These are phyloP conservation scores for Auricularia heimuer DNA, from an alignment of 768 basidiomycete species.

Conservation along the genomic window DNA sequence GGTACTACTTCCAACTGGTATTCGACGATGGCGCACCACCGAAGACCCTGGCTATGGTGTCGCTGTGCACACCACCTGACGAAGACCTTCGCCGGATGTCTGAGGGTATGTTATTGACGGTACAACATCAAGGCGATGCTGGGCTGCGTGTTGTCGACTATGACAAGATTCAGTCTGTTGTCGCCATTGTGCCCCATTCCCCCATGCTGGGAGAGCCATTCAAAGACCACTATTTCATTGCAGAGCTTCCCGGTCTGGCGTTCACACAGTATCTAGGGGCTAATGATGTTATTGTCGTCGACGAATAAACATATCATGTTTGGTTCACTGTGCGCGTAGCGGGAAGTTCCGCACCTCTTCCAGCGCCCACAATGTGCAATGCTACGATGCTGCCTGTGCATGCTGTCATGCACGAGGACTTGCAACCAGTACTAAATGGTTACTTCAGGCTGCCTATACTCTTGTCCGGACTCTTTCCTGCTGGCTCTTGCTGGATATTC, in stretches of 20 bases:
- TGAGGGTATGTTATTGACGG: neutral
- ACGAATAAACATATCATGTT: neutral
- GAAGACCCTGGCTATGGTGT: neutral
- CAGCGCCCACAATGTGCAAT: neutral
- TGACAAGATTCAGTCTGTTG: neutral
- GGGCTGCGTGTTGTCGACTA: neutral
- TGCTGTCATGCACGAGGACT: no score
- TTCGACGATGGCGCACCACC: neutral
- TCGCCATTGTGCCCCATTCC: neutral
- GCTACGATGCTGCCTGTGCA: no score
- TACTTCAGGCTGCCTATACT: no score
- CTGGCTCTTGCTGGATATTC: no score
- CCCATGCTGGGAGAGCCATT: neutral
- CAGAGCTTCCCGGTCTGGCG: neutral
- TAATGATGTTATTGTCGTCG: neutral
- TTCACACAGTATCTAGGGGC: neutral
- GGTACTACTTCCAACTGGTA: slow-evolving; percentile 9
- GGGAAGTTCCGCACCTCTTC: neutral
- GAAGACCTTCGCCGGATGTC: neutral
- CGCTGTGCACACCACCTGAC: neutral
- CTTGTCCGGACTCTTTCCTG: no score
- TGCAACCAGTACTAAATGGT: no score
- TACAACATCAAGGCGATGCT: neutral
- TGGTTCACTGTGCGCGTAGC: no score
- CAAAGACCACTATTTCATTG: neutral